Percentiles rank a stretch among this genome's conserved stretches.
These are phyloP conservation scores for Gynandropsis gynandra DNA, from an alignment of 345 rosid species.

Conservation along the genomic window DNA sequence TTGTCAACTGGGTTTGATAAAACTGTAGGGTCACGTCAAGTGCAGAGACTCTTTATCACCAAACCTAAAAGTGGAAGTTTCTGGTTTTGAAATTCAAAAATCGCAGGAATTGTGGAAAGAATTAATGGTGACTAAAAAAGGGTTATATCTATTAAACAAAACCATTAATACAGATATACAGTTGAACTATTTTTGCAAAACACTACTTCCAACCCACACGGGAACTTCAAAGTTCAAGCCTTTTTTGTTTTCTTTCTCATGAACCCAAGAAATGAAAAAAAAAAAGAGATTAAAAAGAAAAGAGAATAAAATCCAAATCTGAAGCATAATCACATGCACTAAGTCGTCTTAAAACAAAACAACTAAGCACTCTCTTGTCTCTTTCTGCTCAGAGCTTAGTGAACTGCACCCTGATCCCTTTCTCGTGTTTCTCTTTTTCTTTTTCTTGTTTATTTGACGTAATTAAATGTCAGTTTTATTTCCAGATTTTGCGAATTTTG, in stretches of 20 bases:
- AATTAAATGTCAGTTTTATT: background rate
- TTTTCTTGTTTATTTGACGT: constrained; percentile 2
- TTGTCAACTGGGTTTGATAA: constrained; percentile 9
- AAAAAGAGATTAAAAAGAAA: constrained; percentile 12
- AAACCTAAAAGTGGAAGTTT: constrained; percentile 20
- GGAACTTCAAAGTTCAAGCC: constrained; percentile 22
- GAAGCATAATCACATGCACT: constrained; percentile 26
- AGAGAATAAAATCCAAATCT: constrained; percentile 11
- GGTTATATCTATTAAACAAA: background rate
- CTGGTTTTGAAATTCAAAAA: constrained; percentile 31
- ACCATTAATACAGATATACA: constrained; percentile 31
- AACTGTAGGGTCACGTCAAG: constrained; percentile 11
- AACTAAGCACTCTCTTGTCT: constrained; percentile 20
- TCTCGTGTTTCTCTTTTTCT: constrained; percentile 12
- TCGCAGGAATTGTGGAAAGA: constrained; percentile 15
- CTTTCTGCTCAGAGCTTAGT: constrained; percentile 27
- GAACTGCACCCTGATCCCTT: constrained; percentile 29
- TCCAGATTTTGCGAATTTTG: background rate
- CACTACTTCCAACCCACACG: constrained; percentile 27
- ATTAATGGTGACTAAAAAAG: constrained; percentile 18
- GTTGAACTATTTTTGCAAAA: constrained; percentile 22
- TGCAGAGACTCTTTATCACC: constrained; percentile 6
- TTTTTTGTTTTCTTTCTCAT: constrained; percentile 24
- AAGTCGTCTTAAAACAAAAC: constrained; percentile 17
- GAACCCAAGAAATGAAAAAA: constrained; percentile 4